Evolutionary conservation across 163 green algal genomes (phyloP).

Genomic region (Chlamydomonas reinhardtii): DNA sequence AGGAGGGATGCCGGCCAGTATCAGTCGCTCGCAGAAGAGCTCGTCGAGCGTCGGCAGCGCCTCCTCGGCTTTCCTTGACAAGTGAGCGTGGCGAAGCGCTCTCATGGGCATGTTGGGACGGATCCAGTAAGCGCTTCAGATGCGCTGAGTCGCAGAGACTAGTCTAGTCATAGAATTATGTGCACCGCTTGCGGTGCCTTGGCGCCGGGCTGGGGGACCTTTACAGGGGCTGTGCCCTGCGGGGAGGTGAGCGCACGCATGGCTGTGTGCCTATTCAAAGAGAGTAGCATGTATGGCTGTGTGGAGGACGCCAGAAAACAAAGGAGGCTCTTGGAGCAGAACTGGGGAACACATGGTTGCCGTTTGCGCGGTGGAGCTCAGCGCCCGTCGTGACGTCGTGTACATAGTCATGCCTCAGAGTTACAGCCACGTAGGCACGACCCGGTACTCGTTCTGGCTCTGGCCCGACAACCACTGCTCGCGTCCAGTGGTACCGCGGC

Average conservation of each 20-base stretch:
- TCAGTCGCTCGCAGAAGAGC: conserved; percentile 21
- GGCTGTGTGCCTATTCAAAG: too few species aligned
- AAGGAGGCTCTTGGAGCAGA: too few species aligned
- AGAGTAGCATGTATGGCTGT: too few species aligned
- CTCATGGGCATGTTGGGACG: not conserved
- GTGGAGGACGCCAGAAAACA: too few species aligned
- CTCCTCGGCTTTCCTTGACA: conserved; percentile 34
- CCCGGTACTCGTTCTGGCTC: too few species aligned
- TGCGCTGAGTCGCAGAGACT: not conserved
- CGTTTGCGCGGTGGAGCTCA: not conserved
- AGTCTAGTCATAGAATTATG: not conserved
- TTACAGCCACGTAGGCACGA: too few species aligned
- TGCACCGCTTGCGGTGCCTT: not conserved
- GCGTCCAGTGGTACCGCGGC: too few species aligned
- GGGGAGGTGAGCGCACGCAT: not conserved
- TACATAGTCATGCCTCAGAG: too few species aligned
- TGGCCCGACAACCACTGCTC: too few species aligned
- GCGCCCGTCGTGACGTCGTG: too few species aligned
- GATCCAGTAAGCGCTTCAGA: not conserved
- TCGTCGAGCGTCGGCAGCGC: conserved; percentile 22
- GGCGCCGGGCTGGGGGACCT: not conserved
- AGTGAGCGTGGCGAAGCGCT: not conserved
- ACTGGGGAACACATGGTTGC: too few species aligned
- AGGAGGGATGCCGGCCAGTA: conserved; percentile 10
- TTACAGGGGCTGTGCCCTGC: not conserved